Conservation (phyloP, 345 rosid genomes). For the Eucalyptus dawsonii region DNA sequence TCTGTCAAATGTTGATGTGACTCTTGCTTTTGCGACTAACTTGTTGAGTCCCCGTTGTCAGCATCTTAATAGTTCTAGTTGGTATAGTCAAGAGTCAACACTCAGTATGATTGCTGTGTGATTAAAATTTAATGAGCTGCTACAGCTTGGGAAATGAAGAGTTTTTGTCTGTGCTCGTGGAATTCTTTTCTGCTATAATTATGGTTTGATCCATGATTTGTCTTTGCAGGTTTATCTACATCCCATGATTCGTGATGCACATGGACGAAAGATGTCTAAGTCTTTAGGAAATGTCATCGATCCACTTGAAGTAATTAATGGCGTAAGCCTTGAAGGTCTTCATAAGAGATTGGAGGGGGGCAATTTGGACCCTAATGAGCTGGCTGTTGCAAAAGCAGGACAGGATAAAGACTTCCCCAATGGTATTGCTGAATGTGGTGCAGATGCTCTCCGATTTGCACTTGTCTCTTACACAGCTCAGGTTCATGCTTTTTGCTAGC, state of each 20-base stretch:
- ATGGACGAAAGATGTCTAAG: slow-evolving; percentile 94
- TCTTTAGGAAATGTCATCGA: slow-evolving; percentile 90
- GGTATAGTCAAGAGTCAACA: not conserved
- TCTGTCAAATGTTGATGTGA: not conserved
- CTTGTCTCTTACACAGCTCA: slow-evolving; percentile 92
- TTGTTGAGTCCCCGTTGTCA: not conserved
- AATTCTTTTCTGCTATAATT: not conserved
- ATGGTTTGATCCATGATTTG: not conserved
- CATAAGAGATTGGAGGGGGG: slow-evolving; percentile 74
- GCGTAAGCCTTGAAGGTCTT: slow-evolving; percentile 75
- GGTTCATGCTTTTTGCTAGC: slow-evolving; percentile 24
- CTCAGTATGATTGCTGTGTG: not conserved
- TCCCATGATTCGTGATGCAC: slow-evolving; percentile 98
- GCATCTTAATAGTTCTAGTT: not conserved
- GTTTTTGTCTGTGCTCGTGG: not conserved
- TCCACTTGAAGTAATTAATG: slow-evolving; percentile 89
- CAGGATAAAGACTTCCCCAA: slow-evolving; percentile 72
- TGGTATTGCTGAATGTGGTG: slow-evolving; percentile 95
- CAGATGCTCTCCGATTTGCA: slow-evolving; percentile 97
- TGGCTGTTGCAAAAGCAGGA: slow-evolving; percentile 66
- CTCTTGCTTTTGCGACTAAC: not conserved
- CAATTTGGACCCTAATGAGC: slow-evolving; percentile 67
- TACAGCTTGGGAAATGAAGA: not conserved
- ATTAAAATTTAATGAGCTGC: not conserved
- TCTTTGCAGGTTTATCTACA: slow-evolving; percentile 72